Base-by-base conservation (phyloP, 2,329 filamentous ascomycete species). In the Hansfordia pulvinata region DNA sequence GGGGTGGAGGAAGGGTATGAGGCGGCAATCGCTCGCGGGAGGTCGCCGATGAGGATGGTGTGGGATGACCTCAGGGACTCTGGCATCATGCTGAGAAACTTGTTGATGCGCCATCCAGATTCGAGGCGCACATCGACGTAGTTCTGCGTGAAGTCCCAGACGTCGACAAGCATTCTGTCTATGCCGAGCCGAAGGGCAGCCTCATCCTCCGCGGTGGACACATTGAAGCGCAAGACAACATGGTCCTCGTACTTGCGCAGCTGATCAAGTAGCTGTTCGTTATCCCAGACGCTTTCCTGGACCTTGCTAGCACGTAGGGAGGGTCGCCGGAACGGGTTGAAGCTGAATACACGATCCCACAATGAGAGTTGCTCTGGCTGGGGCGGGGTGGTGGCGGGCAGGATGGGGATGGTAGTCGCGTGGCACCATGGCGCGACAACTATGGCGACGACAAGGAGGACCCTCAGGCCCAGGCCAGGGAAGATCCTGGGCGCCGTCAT, bases 141-240 rank as follows among this genome's bases (percentile, higher is more conserved):
- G 32, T 82, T 69, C 11, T 74, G 62, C 5, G 76, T 80, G 39
- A 81, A 84, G 13, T 82, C 77, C 90, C 90, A 98, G 2, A 96
- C 69, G 46, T 98, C 90, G 21, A 96, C 61, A 40, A 90, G 78
- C 14, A 94, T 65, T 11, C 73, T 70, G 33, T 79, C 66, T 1
- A 76, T 65, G 3, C 83, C 84, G 30, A 79, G 68, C n/a, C 75
- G 66, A 30, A 93, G 58, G 2, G 76, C 76, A 18, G 57, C 53
- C 31, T 81, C 76, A 44, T 93, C 81, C 12, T 73, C 64, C 3
- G 62, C 52, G 15, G 68, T 74, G 34, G 67, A 75, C 29, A 94
- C 58, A 43, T 79, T 83, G 63, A 96, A 94, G 20, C 90, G 76
- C 35, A 96, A 58, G 10, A 98, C 84, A n/a, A 93, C 64, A 50